These are phyloP conservation scores for Aspergillus neotritici DNA, from an alignment of 2,329 filamentous ascomycete genomes.

Conservation along the genomic window DNA sequence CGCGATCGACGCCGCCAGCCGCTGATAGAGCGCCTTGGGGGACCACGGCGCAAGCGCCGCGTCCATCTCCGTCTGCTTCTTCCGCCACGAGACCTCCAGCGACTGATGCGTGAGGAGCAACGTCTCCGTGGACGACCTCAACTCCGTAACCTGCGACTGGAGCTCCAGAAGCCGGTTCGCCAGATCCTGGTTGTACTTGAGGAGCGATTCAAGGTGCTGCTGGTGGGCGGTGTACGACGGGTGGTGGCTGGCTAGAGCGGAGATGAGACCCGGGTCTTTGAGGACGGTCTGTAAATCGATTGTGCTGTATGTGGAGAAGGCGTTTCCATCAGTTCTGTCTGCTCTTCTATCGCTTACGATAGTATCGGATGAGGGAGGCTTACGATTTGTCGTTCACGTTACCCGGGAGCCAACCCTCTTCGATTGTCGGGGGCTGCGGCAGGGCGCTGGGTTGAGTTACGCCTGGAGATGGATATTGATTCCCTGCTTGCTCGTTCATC, in stretches of 20 bases:
- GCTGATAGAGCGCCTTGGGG: constrained; percentile 78
- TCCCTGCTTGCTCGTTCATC: constrained; percentile 4
- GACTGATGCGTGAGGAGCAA: constrained; percentile 77
- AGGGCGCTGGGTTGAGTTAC: constrained; percentile 13
- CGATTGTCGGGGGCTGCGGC: constrained; percentile 38
- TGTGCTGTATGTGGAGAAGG: constrained; percentile 17
- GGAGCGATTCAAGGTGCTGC: constrained; percentile 56
- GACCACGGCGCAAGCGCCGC: constrained; percentile 76
- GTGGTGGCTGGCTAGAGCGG: constrained; percentile 71
- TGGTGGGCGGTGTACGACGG: constrained; percentile 64
- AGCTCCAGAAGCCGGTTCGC: constrained; percentile 46
- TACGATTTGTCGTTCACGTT: constrained; percentile 77
- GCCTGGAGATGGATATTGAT: constrained; percentile 8
- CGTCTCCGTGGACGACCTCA: constrained; percentile 67
- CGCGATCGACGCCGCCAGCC: constrained; percentile 66
- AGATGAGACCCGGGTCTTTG: constrained; percentile 61
- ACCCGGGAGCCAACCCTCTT: constrained; percentile 69
- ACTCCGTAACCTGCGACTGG: constrained; percentile 44
- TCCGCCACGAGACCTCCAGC: constrained; percentile 85
- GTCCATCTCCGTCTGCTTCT: constrained; percentile 86
- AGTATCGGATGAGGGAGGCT: constrained; percentile 19
- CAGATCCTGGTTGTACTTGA: constrained; percentile 67
- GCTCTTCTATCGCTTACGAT: too few relatives aligned
- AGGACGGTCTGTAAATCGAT: constrained; percentile 68
- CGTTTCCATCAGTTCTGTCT: neutral